Evolutionary conservation across 2,329 filamentous ascomycete species (phyloP).

Genomic region (Paradendryphiella salina): DNA sequence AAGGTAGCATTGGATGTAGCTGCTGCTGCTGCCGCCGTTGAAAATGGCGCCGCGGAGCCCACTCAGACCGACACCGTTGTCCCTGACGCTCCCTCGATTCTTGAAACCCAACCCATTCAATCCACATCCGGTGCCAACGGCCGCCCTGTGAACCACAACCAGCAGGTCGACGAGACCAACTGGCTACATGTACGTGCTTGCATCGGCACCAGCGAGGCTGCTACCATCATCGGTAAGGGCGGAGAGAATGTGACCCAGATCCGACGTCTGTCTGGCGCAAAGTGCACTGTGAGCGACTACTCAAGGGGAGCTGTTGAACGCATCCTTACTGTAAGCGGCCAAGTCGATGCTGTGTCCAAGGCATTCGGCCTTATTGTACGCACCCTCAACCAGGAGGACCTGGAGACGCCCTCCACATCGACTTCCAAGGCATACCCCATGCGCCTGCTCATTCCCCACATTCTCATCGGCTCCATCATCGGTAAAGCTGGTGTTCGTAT

Average conservation of each 20-base stretch:
- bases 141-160: constrained; percentile 52
- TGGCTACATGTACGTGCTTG: constrained; percentile 98
- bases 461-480: constrained; percentile 97
- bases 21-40: constrained; percentile 40
- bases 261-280: constrained; percentile 89
- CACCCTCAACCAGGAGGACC: constrained; percentile 94
- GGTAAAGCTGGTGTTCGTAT: constrained; percentile 95
- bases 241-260: constrained; percentile 99
- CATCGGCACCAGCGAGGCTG: constrained; percentile 95
- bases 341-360: constrained; percentile 96
- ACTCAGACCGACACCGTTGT: constrained; percentile 71
- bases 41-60: constrained; percentile 59
- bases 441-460: constrained; percentile 91
- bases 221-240: constrained; percentile 97
- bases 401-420: constrained; percentile 83
- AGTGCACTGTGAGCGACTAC: constrained; percentile 98
- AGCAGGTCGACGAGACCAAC: constrained; percentile 80
- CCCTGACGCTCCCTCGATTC: constrained; percentile 58
- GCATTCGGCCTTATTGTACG: constrained; percentile 98
- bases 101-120: constrained; percentile 63
- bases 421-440: constrained; percentile 98
- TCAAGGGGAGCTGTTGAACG: constrained; percentile 95
- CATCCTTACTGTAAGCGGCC: constrained; percentile 94
- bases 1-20: constrained; percentile 29
- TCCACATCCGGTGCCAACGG: constrained; percentile 60